Conservation (phyloP, 805 yeast genomes). For the Candida tallmaniae region DNA sequence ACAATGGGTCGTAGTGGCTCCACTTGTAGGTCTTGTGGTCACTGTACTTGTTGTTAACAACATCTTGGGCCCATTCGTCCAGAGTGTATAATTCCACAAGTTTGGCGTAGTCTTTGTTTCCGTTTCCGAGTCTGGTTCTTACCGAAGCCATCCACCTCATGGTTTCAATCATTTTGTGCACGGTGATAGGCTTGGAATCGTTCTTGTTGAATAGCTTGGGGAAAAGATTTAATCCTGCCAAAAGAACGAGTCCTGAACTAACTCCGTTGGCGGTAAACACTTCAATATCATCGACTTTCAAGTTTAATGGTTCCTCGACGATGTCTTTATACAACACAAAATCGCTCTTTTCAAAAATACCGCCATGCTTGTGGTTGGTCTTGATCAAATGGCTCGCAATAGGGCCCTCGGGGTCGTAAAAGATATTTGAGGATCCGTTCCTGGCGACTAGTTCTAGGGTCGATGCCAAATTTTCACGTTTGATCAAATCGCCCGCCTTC, state of each 20-base stretch:
- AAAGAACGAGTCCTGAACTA: conserved; percentile 77
- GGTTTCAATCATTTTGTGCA: conserved; percentile 72
- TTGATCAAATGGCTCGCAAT: conserved; percentile 59
- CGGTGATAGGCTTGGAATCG: conserved; percentile 28
- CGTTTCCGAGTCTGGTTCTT: conserved; percentile 81
- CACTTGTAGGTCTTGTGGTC: conserved; percentile 57
- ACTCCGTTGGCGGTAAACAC: conserved; percentile 58
- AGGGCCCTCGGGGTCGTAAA: conserved; percentile 79
- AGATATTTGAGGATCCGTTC: conserved; percentile 73
- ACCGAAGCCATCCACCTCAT: conserved; percentile 95
- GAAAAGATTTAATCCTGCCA: conserved; percentile 69
- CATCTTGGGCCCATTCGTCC: conserved; percentile 51
- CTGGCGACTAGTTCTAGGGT: conserved; percentile 65
- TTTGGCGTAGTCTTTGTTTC: conserved; percentile 10
- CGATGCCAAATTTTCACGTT: conserved; percentile 57
- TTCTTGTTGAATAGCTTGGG: conserved; percentile 26
- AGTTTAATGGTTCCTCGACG: conserved; percentile 40
- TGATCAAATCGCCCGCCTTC: conserved; percentile 55
- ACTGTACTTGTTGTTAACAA: conserved; percentile 47
- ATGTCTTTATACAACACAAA: conserved; percentile 56
- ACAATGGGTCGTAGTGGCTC: conserved; percentile 75
- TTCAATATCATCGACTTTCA: conserved; percentile 19
- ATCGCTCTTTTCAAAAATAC: conserved; percentile 63
- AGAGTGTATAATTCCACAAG: conserved; percentile 42
- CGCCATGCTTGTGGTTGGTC: conserved; percentile 53